phyloP scores from a whole-genome alignment of 495 filamentous ascomycete species.

The Talaromyces trachyspermus region DNA sequence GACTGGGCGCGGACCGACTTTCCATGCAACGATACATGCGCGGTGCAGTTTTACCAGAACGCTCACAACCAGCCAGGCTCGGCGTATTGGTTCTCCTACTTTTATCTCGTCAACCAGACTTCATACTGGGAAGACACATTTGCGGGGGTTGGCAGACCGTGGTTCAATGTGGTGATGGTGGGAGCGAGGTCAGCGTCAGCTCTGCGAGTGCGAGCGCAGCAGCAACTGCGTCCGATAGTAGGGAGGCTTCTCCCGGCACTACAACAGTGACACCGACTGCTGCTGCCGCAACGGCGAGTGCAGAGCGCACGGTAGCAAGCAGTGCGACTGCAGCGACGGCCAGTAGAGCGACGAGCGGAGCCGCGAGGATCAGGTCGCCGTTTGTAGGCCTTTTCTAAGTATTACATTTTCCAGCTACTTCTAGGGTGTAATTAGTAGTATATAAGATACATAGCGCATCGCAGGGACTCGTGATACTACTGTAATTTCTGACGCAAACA shows the following conservation, averaged over 20 bases:
- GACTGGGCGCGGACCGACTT: slow-evolving; percentile 15
- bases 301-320: too few species aligned
- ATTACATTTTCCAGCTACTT: too few species aligned
- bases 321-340: background rate
- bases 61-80: slow-evolving; percentile 21
- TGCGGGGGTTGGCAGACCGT: slow-evolving; percentile 20
- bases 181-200: slow-evolving; percentile 11
- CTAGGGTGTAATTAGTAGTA: too few species aligned
- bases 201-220: slow-evolving; percentile 12
- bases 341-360: slow-evolving; percentile 16
- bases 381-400: slow-evolving; percentile 7
- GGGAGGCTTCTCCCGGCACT: too few species aligned
- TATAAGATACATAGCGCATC: background rate
- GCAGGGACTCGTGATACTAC: background rate
- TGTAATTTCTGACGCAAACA: too few species aligned
- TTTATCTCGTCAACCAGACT: slow-evolving; percentile 12
- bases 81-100: slow-evolving; percentile 17
- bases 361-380: slow-evolving; percentile 13
- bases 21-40: slow-evolving; percentile 19
- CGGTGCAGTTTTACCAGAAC: slow-evolving; percentile 18
- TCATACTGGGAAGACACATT: slow-evolving; percentile 18
- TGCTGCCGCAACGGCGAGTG: slow-evolving; percentile 3
- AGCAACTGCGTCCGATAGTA: slow-evolving; percentile 14
- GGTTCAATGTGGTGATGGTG: slow-evolving; percentile 16
- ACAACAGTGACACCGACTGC: slow-evolving; percentile 10